Evolutionary conservation across 805 yeast species (phyloP).

Genomic region (Ogataea thermomethanolica): DNA sequence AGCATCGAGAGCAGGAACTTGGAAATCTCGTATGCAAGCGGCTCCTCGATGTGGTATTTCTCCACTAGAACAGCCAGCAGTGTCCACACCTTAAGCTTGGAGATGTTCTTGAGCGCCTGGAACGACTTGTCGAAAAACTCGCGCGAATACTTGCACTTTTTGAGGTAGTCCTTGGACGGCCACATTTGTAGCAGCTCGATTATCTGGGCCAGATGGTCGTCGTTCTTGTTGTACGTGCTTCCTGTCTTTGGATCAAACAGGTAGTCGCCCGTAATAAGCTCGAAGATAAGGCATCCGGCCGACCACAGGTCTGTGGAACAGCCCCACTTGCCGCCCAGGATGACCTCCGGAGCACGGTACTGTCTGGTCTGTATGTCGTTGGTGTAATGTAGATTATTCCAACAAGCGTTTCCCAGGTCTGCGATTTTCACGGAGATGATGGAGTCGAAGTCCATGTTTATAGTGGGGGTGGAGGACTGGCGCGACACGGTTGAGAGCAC

Average conservation of each 20-base stretch:
- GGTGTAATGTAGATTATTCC: conserved; percentile 59
- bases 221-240: conserved; percentile 46
- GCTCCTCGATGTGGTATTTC: conserved; percentile 44
- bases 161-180: conserved; percentile 38
- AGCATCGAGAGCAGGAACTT: conserved; percentile 52
- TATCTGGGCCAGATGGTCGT: conserved; percentile 62
- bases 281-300: conserved; percentile 55
- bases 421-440: conserved; percentile 53
- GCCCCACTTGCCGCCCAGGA: conserved; percentile 59
- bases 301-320: conserved; percentile 63
- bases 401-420: conserved; percentile 69
- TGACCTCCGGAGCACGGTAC: conserved; percentile 62
- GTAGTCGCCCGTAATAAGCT: conserved; percentile 58
- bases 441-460: conserved; percentile 26
- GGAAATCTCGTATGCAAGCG: conserved; percentile 37
- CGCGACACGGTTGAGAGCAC: conserved; percentile 13
- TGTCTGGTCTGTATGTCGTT: conserved; percentile 69
- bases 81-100: conserved; percentile 49
- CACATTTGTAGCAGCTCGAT: conserved; percentile 45
- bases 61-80: conserved; percentile 46
- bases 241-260: conserved; percentile 59
- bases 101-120: conserved; percentile 39
- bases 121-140: conserved; percentile 39
- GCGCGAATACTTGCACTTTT: conserved; percentile 37
- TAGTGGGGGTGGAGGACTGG: conserved; percentile 15